Evolutionary conservation across 768 basidiomycete genomes (phyloP), one percentile per base, ranked within the genome.

Genomic region (Phaffia tasmanica): DNA sequence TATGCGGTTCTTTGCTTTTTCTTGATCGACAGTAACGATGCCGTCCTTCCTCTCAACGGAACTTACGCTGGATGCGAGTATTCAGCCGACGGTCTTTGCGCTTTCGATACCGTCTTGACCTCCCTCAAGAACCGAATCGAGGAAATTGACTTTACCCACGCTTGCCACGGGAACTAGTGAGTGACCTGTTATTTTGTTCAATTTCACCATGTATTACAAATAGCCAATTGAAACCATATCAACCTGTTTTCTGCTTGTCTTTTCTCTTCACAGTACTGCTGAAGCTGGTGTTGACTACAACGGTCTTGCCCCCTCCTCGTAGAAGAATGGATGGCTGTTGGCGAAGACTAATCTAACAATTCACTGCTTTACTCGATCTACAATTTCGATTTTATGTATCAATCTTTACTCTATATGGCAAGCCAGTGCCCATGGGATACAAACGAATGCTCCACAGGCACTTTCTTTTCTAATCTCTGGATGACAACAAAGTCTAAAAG

Each of bases 141-240:
- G n/a, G 73, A 76, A 68, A 75, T 75, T 47, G 75, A 78, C 70
- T 78, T 74, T 73, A 76, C 19, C 71, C 72, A 57, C 67, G 72
- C 64, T 73, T 79, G 77, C 68, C 70, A 72, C 63, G 88, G 86
- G 2, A 80, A 87, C 70, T 94, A 89, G 88, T 73, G 54, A 70
- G 72, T 70, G 25, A 18, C n/a, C 48, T 0, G 16, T 57, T 55
- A 32, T 29, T 16, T 54, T 21, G n/a, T 29, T 18, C 42, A 46
- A 42, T 11, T 42, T 42, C n/a, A 42, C 6, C 35, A 11, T 42
- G 35, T 11, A 42, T 11, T 42, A 11, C 4, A 42, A 42, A 42
- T 5, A 11, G 11, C 11, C 4, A 11, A 42, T 4, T 11, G 6
- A 5, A 42, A 42, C 35, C 35, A 11, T 42, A 4, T 42, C 35